These are phyloP conservation scores for Amanita subjunquillea DNA, from an alignment of 768 basidiomycete species.

Conservation along the genomic window DNA sequence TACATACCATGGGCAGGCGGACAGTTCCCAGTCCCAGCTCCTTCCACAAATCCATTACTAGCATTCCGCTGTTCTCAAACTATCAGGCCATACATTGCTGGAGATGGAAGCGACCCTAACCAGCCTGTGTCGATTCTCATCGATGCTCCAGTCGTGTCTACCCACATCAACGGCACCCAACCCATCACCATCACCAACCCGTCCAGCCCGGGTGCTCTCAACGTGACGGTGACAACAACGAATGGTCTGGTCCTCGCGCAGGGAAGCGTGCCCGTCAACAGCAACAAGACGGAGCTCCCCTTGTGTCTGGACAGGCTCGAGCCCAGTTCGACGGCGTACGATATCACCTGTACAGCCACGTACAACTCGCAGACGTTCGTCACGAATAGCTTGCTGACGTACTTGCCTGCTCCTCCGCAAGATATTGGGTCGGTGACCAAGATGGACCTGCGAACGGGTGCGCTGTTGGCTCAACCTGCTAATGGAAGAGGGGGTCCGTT, in stretches of 20 bases:
- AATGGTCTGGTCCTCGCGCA: constrained; percentile 31
- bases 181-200: constrained; percentile 24
- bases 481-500: constrained; percentile 39
- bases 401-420: constrained; percentile 36
- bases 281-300: constrained; percentile 35
- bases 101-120: constrained; percentile 26
- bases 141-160: constrained; percentile 39
- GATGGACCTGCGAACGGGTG: constrained; percentile 52
- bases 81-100: constrained; percentile 49
- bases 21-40: constrained; percentile 29
- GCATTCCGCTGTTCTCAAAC: constrained; percentile 50
- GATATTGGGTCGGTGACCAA: constrained; percentile 49
- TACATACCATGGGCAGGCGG: constrained; percentile 19
- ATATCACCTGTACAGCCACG: constrained; percentile 27
- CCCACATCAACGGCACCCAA: constrained; percentile 33
- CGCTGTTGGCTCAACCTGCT: constrained; percentile 38
- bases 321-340: constrained; percentile 29
- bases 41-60: constrained; percentile 32
- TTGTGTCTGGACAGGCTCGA: constrained; percentile 38
- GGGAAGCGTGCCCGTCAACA: constrained; percentile 40
- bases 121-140: constrained; percentile 37
- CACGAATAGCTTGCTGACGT: constrained; percentile 33
- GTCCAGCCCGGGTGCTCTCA: constrained; percentile 17
- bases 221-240: constrained; percentile 34
- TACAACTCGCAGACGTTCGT: constrained; percentile 31